Base-by-base conservation (phyloP, 176 grass and related monocot genomes). In the Zoysia japonica region DNA sequence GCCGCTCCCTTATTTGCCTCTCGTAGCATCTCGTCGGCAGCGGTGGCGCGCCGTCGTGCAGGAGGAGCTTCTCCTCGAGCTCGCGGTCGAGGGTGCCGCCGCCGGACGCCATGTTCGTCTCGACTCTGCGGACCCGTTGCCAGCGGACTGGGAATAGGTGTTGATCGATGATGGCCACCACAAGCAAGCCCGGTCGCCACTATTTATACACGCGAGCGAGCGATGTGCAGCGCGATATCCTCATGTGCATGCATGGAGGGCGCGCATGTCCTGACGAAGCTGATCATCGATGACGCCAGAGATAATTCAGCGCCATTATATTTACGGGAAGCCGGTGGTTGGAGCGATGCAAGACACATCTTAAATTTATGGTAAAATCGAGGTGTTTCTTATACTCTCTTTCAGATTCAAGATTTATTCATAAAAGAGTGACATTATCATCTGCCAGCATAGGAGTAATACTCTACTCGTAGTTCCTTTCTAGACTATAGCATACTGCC, bases 51-150 rank as follows among this genome's bases (percentile, higher is more conserved):
- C 5, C 17, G 12, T 60, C 52, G 41, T 12, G 49, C 41, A 75
- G 54, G 49, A 45, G 50, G 19, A 76, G 81, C 51, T 67, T 75
- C 51, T 68, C 62, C 71, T 40, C 54, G 41, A 83, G 62, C 81
- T 83, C 63, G 39, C 20, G 41, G 0, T 68, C 50, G 6, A 76
- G 47, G 19, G 14, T 28, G 57, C 9, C 53, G 5, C 9, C 52
- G 14, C 46, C 45, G 40, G 40, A 12, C 72, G 10, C 54, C 54
- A 15, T 5, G 50, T 16, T 56, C 0, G 28, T 28, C 28, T 28
- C 28, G 28, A 28, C 28, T 28, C 28, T 28, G 28, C 28, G 28
- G 28, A 28, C 28, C 28, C 28, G 28, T 28, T 28, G 28, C 72
- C 60, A 4, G 41, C 40, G 5, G 16, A 12, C 36, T 52, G 37